Evolutionary conservation across 1,139 yeast genomes (phyloP).

Genomic region (Zygotorulaspora mrakii): DNA sequence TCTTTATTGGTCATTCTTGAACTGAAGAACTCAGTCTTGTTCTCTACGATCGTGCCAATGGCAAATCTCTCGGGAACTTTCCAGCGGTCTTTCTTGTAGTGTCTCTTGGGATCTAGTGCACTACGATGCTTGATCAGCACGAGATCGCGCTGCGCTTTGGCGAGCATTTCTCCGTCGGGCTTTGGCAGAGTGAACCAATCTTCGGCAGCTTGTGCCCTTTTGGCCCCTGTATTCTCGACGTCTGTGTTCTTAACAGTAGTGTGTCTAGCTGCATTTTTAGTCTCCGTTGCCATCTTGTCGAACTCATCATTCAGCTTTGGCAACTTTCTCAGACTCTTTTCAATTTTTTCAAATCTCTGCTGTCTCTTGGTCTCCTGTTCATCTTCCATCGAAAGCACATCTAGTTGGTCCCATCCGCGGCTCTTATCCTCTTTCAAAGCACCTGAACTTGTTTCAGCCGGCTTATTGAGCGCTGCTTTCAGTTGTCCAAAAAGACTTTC

Average conservation of each 20-base stretch:
- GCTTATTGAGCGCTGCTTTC: conserved; percentile 3
- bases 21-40: conserved; percentile 72
- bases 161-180: conserved; percentile 63
- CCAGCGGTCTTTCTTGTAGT: conserved; percentile 86
- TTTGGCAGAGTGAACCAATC: conserved; percentile 84
- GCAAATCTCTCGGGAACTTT: conserved; percentile 77
- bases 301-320: conserved; percentile 33
- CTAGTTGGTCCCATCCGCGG: conserved; percentile 9
- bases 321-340: conserved; percentile 26
- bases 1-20: conserved; percentile 66
- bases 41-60: conserved; percentile 83
- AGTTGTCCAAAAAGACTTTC: conserved; percentile 11
- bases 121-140: conserved; percentile 77
- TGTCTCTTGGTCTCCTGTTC: conserved; percentile 23
- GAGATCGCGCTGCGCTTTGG: conserved; percentile 67
- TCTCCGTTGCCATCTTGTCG: conserved; percentile 25
- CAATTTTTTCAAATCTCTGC: conserved; percentile 29
- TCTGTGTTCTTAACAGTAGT: not conserved
- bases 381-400: conserved; percentile 25
- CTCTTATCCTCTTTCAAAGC: not conserved
- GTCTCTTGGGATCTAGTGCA: conserved; percentile 92
- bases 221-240: conserved; percentile 5
- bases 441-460: not conserved
- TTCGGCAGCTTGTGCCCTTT: conserved; percentile 14
- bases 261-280: not conserved